These are phyloP conservation scores for Amoebophrya sp. DNA, from an alignment of 169 alveolate species.

Conservation along the genomic window DNA sequence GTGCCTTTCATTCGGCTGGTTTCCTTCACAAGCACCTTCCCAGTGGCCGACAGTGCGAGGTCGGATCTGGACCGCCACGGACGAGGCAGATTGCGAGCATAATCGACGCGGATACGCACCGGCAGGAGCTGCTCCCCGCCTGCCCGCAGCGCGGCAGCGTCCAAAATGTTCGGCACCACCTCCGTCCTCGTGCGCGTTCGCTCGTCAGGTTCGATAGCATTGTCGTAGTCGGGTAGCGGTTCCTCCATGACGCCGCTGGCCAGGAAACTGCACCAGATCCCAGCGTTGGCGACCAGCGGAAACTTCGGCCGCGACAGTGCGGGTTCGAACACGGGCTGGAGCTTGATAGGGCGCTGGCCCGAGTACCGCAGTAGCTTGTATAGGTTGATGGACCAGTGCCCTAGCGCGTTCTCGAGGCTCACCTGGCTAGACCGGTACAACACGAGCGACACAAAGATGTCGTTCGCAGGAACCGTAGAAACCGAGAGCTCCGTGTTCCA, in stretches of 20 bases:
- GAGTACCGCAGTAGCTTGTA: not conserved
- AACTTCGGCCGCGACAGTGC: not conserved
- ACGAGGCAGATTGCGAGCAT: not conserved
- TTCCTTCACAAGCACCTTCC: no score
- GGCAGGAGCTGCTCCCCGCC: not conserved
- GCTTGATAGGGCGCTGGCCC: not conserved
- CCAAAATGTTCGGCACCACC: not conserved
- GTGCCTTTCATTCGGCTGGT: no score
- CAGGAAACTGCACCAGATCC: not conserved
- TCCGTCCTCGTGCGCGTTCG: no score
- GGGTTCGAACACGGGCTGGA: not conserved
- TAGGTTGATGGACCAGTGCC: not conserved
- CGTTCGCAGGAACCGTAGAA: not conserved
- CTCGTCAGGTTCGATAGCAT: not conserved
- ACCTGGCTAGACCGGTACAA: not conserved
- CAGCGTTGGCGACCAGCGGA: not conserved
- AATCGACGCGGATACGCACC: not conserved
- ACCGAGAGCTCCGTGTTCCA: not conserved
- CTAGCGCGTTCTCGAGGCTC: not conserved
- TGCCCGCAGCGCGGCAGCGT: not conserved
- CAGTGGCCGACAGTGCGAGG: no score
- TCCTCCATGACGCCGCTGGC: constrained; percentile 7
- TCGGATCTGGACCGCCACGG: not conserved
- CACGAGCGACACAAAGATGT: not conserved
- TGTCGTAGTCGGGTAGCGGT: not conserved